Percentiles rank a stretch among this genome's conserved stretches.
Conservation (phyloP, 2,329 filamentous ascomycete genomes). For the Claviceps spartinae region DNA sequence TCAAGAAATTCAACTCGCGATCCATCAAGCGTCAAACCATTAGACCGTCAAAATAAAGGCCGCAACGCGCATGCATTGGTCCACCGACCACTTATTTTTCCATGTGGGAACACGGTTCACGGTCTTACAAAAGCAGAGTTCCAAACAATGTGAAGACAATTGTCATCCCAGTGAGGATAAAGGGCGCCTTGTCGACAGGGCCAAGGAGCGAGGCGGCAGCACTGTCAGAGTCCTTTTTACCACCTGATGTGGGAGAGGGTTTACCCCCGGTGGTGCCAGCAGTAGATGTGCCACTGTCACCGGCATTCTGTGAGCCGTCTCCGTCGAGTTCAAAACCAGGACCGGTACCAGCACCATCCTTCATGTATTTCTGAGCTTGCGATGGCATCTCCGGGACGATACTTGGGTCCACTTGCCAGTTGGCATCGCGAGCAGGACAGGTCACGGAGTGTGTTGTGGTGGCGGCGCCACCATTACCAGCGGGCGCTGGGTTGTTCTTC, state of each 20-base stretch:
- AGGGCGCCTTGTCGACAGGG: constrained; percentile 17
- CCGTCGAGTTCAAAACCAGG: constrained; percentile 39
- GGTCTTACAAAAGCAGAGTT: constrained; percentile 26
- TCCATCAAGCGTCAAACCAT: background rate
- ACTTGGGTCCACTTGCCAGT: constrained; percentile 39
- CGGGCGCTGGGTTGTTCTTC: constrained; percentile 33
- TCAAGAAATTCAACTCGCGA: background rate
- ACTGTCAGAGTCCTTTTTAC: constrained; percentile 14
- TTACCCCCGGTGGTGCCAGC: constrained; percentile 23
- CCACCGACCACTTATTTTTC: background rate
- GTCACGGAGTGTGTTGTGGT: constrained; percentile 30
- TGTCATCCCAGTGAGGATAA: constrained; percentile 22
- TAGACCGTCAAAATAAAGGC: background rate
- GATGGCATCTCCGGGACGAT: constrained; percentile 38
- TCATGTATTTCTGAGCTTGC: constrained; percentile 38
- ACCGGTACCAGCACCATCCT: constrained; percentile 36
- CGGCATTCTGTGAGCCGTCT: constrained; percentile 38
- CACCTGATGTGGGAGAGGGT: constrained; percentile 15
- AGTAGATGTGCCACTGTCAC: constrained; percentile 32
- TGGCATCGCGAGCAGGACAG: constrained; percentile 34
- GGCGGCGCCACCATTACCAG: constrained; percentile 35
- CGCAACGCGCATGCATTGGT: background rate
- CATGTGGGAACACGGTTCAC: background rate
- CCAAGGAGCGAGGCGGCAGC: constrained; percentile 17
- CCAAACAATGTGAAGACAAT: constrained; percentile 26